Base-by-base conservation (phyloP, 331 rosid species). In the Pyracantha coccinea region DNA sequence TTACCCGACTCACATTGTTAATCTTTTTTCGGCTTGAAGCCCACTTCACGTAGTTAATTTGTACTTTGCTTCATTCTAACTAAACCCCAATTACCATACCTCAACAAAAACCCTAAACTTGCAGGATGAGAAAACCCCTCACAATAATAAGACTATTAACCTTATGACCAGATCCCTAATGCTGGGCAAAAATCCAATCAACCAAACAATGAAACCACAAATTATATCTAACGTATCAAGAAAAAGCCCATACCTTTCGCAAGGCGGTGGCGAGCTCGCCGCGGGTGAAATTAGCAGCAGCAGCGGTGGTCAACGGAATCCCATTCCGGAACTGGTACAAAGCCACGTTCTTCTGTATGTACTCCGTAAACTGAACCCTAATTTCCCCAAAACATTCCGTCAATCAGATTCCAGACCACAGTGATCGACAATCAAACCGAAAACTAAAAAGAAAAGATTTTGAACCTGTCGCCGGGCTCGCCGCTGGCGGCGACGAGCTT, bases 281-380 rank as follows among this genome's bases (percentile, higher is more conserved):
- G 0, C 98, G 91, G 58, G 97, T 95, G 86, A 92, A 95, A 81
- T 95, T 95, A 19, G 99, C 99, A 1, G 99, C 88, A 1, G 99
- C 98, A 6, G 99, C 86, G 2, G 99, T 88, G 54, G 99, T 92
- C 47, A 95, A 61, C 27, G 99, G 98, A 68, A 92, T 95, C 53
- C 98, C 98, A 54, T 92, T 95, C 45, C 97, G 97, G 77, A 92
- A 95, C 70, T 95, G 99, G 79, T 95, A 95, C 66, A 92, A 60
- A 21, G 97, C 84, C 20, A 92, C 99, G 82, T 95, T 95, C 75
- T 95, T 95, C 84, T 95, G 98, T 3, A 95, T 89, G 65, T 86
- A 95, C 87, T 95, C 99, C 0, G 98, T 92, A 71, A 95, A 92
- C 61, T 95, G 99, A 88, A 92, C 99, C 94, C 99, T 91, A 62